These are phyloP conservation scores for Myxozyma monticola DNA, from an alignment of 805 yeast species.

Conservation along the genomic window DNA sequence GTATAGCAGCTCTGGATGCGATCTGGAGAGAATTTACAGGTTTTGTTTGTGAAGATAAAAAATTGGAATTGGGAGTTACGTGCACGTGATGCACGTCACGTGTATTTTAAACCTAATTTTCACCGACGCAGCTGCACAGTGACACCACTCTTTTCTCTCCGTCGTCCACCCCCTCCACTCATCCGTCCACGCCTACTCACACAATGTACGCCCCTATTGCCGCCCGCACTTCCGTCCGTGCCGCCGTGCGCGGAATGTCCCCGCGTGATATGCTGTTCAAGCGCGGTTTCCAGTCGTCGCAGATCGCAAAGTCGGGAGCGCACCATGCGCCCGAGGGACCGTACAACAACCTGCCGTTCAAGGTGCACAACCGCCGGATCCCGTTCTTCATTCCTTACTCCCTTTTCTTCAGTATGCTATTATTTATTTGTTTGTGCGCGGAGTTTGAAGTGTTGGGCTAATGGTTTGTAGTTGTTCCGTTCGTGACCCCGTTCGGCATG, in stretches of 20 bases:
- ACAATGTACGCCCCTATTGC: slow-evolving; percentile 21
- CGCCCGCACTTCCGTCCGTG: slow-evolving; percentile 20
- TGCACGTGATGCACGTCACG: no score
- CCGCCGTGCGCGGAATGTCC: slow-evolving; percentile 11
- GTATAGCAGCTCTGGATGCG: no score
- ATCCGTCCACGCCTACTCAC: no score
- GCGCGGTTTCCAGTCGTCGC: slow-evolving; percentile 40
- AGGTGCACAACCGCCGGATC: slow-evolving; percentile 81
- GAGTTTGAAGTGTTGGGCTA: background rate
- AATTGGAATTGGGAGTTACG: no score
- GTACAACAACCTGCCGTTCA: slow-evolving; percentile 91
- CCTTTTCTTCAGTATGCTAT: slow-evolving; percentile 23
- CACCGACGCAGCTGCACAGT: no score
- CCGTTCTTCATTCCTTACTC: slow-evolving; percentile 28
- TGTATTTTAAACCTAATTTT: no score
- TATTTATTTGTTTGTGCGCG: background rate
- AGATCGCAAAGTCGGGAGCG: slow-evolving; percentile 41
- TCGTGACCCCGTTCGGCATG: slow-evolving; percentile 31
- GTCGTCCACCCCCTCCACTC: no score
- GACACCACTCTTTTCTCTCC: no score
- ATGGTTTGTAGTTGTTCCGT: slow-evolving; percentile 28
- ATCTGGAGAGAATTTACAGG: no score
- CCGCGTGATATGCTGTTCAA: slow-evolving; percentile 27
- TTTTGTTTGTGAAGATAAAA: no score
- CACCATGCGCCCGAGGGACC: slow-evolving; percentile 75